phyloP scores from a whole-genome alignment of 2,329 filamentous ascomycete species.

The Fonsecaea pedrosoi region DNA sequence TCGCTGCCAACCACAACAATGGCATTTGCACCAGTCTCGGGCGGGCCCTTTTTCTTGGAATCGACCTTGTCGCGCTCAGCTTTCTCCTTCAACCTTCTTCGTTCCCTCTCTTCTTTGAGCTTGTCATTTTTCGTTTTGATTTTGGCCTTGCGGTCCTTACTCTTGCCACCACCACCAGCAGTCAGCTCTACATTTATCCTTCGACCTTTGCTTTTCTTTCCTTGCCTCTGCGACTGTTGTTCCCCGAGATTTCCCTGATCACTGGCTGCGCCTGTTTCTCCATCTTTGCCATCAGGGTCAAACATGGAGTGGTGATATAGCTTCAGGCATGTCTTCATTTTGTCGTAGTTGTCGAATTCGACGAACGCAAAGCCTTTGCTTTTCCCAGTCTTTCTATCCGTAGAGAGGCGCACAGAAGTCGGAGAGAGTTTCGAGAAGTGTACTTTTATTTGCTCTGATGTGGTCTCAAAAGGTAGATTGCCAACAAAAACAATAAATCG shows the following conservation, averaged over 20 bases:
- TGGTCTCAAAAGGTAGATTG: slow-evolving; percentile 88
- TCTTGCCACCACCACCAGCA: slow-evolving; percentile 84
- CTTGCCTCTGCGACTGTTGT: not conserved
- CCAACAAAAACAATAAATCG: slow-evolving; percentile 83
- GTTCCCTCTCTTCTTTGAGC: slow-evolving; percentile 71
- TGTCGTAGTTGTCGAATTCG: slow-evolving; percentile 84
- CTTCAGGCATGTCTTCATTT: slow-evolving; percentile 91
- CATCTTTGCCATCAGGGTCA: slow-evolving; percentile 58
- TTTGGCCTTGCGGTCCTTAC: slow-evolving; percentile 72
- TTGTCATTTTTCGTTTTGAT: slow-evolving; percentile 86
- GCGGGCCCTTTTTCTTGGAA: slow-evolving; percentile 46
- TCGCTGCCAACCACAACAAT: slow-evolving; percentile 18
- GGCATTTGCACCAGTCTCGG: slow-evolving; percentile 37
- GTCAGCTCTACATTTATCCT: slow-evolving; percentile 94
- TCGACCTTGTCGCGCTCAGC: slow-evolving; percentile 43
- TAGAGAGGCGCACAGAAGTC: slow-evolving; percentile 73
- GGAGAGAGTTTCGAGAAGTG: slow-evolving; percentile 83
- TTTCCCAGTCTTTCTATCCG: slow-evolving; percentile 67
- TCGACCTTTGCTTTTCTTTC: slow-evolving; percentile 57
- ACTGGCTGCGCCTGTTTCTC: slow-evolving; percentile 27
- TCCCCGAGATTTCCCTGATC: slow-evolving; percentile 7
- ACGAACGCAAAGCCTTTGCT: slow-evolving; percentile 84
- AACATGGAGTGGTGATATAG: slow-evolving; percentile 88
- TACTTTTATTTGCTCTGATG: slow-evolving; percentile 68
- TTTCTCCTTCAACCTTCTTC: slow-evolving; percentile 52